Evolutionary conservation across 2,329 filamentous ascomycete genomes (phyloP).

Genomic region (Eutypa lata): DNA sequence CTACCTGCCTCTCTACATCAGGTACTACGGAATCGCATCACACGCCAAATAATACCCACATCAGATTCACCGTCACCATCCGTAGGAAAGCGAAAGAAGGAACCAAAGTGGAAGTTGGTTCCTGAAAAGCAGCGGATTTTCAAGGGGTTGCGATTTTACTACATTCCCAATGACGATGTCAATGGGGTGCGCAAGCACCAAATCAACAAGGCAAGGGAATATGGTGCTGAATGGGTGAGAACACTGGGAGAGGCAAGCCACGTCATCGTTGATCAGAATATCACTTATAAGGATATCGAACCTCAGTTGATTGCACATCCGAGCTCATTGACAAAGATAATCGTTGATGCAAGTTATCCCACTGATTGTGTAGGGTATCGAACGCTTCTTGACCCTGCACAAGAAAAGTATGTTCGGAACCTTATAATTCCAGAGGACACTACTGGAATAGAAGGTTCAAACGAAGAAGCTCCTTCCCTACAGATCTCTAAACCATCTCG

Average conservation of each 20-base stretch:
- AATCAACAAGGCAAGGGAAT: conserved; percentile 71
- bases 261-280: conserved; percentile 70
- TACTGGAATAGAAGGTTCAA: conserved; percentile 15
- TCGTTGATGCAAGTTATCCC: conserved; percentile 69
- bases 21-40: conserved; percentile 9
- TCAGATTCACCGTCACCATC: conserved; percentile 17
- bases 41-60: conserved; percentile 15
- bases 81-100: conserved; percentile 46
- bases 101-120: conserved; percentile 38
- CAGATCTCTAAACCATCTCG: conserved; percentile 18
- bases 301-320: conserved; percentile 44
- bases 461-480: conserved; percentile 1
- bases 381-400: conserved; percentile 54
- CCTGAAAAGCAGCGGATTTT: conserved; percentile 58
- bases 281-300: conserved; percentile 63
- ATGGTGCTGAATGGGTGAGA: conserved; percentile 70
- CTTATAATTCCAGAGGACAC: conserved; percentile 47
- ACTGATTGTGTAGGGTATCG: conserved; percentile 64
- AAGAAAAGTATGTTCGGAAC: conserved; percentile 50
- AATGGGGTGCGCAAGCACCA: conserved; percentile 63
- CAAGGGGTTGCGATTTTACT: conserved; percentile 63
- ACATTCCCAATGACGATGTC: conserved; percentile 77
- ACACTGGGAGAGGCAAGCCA: conserved; percentile 65
- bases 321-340: conserved; percentile 35
- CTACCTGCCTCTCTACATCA: conserved; percentile 7